phyloP scores from a whole-genome alignment of 2,329 filamentous ascomycete species.

The Microsporum ferrugineum region DNA sequence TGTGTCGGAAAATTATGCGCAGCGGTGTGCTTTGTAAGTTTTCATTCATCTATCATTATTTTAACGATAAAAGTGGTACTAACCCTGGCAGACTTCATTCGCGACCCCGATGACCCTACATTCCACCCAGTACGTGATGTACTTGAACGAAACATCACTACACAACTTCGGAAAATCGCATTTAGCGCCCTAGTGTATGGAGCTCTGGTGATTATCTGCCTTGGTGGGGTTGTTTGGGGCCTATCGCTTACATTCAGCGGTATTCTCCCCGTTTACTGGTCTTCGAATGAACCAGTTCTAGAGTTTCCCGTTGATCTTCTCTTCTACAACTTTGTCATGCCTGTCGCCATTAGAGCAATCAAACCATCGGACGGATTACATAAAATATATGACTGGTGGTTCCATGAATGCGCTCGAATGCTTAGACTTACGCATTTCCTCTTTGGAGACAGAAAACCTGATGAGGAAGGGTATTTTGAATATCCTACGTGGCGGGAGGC shows the following conservation, averaged over 20 bases:
- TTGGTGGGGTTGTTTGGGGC: conserved; percentile 94
- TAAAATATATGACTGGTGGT: conserved; percentile 90
- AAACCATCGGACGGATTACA: conserved; percentile 77
- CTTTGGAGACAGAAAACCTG: conserved; percentile 67
- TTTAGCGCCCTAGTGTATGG: conserved; percentile 96
- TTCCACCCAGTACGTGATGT: conserved; percentile 97
- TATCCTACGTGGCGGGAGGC: conserved; percentile 43
- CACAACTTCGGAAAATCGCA: conserved; percentile 87
- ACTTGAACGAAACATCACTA: conserved; percentile 79
- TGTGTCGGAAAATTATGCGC: conserved; percentile 97
- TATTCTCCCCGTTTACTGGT: conserved; percentile 85
- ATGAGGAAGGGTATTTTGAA: conserved; percentile 61
- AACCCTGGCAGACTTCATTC: conserved; percentile 63
- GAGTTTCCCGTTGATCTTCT: conserved; percentile 91
- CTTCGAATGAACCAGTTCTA: conserved; percentile 78
- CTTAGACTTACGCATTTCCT: conserved; percentile 84
- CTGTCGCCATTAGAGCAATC: conserved; percentile 70
- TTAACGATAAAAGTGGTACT: not conserved
- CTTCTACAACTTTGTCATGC: conserved; percentile 95
- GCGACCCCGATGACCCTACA: conserved; percentile 93
- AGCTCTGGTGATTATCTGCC: conserved; percentile 77
- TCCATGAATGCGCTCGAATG: conserved; percentile 67
- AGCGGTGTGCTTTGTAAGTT: conserved; percentile 78
- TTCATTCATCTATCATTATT: not conserved
- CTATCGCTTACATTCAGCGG: conserved; percentile 55